phyloP scores from a whole-genome alignment of 805 yeast species.

The Ogataea chonburiensis region DNA sequence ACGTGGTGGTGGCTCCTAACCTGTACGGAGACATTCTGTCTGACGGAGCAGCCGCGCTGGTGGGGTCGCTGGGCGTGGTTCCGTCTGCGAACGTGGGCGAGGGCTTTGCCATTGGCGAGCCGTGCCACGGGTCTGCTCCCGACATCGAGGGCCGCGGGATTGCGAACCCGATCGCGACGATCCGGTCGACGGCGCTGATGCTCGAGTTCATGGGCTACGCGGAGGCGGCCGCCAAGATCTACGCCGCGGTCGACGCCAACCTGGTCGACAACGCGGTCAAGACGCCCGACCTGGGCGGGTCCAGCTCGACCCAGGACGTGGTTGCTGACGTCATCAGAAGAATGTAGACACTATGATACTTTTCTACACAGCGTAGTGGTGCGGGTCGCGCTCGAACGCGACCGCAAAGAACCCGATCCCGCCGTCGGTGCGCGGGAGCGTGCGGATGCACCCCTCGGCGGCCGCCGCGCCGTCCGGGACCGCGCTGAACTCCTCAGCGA shows the following conservation, averaged over 20 bases:
- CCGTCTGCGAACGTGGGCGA: slow-evolving; percentile 99
- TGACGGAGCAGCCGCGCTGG: slow-evolving; percentile 98
- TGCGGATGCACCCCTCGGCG: slow-evolving; percentile 86
- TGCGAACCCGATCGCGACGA: slow-evolving; percentile 96
- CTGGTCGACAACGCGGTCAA: slow-evolving; percentile 71
- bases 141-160: slow-evolving; percentile 96
- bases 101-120: slow-evolving; percentile 95
- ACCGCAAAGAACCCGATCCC: slow-evolving; percentile 99
- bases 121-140: slow-evolving; percentile 99
- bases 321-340: slow-evolving; percentile 73
- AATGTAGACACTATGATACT: slow-evolving; percentile 30
- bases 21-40: slow-evolving; percentile 95
- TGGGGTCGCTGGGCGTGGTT: slow-evolving; percentile 96
- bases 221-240: slow-evolving; percentile 86
- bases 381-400: slow-evolving; percentile 65
- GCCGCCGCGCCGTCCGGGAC: slow-evolving; percentile 47
- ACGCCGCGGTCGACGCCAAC: slow-evolving; percentile 93
- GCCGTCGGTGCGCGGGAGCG: slow-evolving; percentile 84
- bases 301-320: slow-evolving; percentile 82
- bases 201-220: slow-evolving; percentile 93
- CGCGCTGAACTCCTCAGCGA: slow-evolving; percentile 62
- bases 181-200: slow-evolving; percentile 96
- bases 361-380: too few species aligned
- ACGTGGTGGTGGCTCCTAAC: slow-evolving; percentile 98
- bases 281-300: slow-evolving; percentile 97